Evolutionary conservation across 495 filamentous ascomycete genomes (phyloP).

Genomic region (Podospora conica): DNA sequence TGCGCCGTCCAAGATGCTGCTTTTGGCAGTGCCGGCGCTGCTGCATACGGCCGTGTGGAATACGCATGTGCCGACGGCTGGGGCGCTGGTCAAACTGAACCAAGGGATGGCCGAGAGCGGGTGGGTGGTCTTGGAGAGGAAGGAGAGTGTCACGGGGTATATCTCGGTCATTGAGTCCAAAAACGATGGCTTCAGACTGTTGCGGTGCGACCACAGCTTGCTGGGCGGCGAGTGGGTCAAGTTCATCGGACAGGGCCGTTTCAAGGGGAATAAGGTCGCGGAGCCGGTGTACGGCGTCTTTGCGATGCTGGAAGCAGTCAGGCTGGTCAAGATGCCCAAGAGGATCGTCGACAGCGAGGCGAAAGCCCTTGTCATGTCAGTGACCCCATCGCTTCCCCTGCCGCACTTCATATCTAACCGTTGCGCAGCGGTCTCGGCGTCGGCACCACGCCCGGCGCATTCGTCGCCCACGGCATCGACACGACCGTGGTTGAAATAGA

Average conservation of each 20-base stretch:
- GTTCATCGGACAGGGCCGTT: constrained; percentile 27
- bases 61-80: constrained; percentile 55
- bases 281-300: constrained; percentile 94
- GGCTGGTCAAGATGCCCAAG: constrained; percentile 59
- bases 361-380: constrained; percentile 78
- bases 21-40: constrained; percentile 60
- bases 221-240: constrained; percentile 90
- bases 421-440: constrained; percentile 73
- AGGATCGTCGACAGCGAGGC: constrained; percentile 55
- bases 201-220: constrained; percentile 91
- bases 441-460: constrained; percentile 78
- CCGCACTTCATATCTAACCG: constrained; percentile 11
- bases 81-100: constrained; percentile 54
- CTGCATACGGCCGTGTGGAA: constrained; percentile 66
- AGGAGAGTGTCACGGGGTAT: constrained; percentile 85
- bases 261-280: constrained; percentile 46
- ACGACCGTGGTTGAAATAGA: constrained; percentile 94
- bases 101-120: constrained; percentile 47
- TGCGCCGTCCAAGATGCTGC: constrained; percentile 60
- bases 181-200: constrained; percentile 64
- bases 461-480: constrained; percentile 81
- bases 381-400: neutral
- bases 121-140: constrained; percentile 65
- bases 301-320: constrained; percentile 83
- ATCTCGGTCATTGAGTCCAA: constrained; percentile 77